A percentile compares a stretch with the other conserved stretches of the same genome.
These are phyloP conservation scores for Malassezia pachydermatis DNA, from an alignment of 1,284 basidiomycete species.

Conservation along the genomic window DNA sequence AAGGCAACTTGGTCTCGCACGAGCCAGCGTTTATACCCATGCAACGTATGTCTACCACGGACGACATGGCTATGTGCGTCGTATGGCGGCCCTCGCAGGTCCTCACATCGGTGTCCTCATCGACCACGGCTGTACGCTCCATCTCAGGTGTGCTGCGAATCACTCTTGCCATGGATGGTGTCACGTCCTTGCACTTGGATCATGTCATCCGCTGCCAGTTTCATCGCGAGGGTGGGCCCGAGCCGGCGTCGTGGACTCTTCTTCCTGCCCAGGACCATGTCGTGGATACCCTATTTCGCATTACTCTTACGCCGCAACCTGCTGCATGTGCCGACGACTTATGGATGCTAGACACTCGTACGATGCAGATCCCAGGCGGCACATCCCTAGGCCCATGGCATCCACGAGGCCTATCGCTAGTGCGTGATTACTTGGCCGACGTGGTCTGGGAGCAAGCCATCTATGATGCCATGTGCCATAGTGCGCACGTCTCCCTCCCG, in stretches of 20 bases:
- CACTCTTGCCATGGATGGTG: too few relatives aligned
- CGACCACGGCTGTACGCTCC: too few relatives aligned
- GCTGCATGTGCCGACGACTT: background rate
- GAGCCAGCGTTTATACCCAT: too few relatives aligned
- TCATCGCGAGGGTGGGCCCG: background rate
- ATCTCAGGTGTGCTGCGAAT: too few relatives aligned
- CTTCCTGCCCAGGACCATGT: background rate
- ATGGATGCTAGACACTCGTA: conserved; percentile 13
- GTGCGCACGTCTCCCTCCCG: background rate
- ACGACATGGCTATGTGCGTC: too few relatives aligned
- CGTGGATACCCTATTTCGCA: background rate
- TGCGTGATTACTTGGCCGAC: conserved; percentile 3
- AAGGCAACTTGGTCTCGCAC: too few relatives aligned
- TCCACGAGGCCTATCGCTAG: conserved; percentile 9
- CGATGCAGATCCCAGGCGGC: conserved; percentile 5
- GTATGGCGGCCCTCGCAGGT: too few relatives aligned
- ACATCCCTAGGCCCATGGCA: background rate
- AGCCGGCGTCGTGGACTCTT: background rate
- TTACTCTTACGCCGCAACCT: background rate
- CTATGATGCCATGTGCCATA: background rate
- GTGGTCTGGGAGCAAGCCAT: background rate
- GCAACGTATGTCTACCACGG: too few relatives aligned
- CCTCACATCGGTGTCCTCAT: too few relatives aligned
- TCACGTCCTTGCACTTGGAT: too few relatives aligned
- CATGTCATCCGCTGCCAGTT: background rate